Evolutionary conservation across 192 early-diverging fungal species (phyloP).

Genomic region (Gonapodya sp.): DNA sequence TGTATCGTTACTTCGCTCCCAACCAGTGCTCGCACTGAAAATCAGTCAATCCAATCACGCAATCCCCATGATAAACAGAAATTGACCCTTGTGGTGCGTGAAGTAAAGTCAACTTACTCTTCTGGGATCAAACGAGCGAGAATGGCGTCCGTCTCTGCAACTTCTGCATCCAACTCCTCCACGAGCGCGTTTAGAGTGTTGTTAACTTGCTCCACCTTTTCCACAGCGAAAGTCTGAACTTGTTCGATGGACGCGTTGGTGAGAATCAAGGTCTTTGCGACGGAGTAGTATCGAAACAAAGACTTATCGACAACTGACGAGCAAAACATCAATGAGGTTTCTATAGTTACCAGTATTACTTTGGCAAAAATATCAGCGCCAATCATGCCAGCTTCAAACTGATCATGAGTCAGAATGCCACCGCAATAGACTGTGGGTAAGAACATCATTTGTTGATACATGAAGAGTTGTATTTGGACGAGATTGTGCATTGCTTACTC

Average conservation of each 20-base stretch:
- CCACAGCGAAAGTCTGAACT: constrained; percentile 16
- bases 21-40: no score
- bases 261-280: constrained; percentile 27
- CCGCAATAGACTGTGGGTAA: not conserved
- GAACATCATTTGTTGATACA: not conserved
- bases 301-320: not conserved
- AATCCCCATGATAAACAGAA: not conserved
- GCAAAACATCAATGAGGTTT: not conserved
- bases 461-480: not conserved
- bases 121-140: not conserved
- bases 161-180: not conserved
- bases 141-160: not conserved
- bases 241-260: constrained; percentile 33
- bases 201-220: constrained; percentile 17
- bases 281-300: not conserved
- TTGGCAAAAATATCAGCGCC: constrained; percentile 1
- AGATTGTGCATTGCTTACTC: constrained; percentile 13
- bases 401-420: not conserved
- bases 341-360: not conserved
- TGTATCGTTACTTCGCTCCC: no score
- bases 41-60: no score
- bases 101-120: constrained; percentile 3
- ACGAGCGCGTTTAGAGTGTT: constrained; percentile 21
- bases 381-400: not conserved
- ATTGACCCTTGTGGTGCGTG: no score